These are phyloP conservation scores for Pythium aristosporum DNA, from an alignment of 352 stramenopile species.

Conservation along the genomic window DNA sequence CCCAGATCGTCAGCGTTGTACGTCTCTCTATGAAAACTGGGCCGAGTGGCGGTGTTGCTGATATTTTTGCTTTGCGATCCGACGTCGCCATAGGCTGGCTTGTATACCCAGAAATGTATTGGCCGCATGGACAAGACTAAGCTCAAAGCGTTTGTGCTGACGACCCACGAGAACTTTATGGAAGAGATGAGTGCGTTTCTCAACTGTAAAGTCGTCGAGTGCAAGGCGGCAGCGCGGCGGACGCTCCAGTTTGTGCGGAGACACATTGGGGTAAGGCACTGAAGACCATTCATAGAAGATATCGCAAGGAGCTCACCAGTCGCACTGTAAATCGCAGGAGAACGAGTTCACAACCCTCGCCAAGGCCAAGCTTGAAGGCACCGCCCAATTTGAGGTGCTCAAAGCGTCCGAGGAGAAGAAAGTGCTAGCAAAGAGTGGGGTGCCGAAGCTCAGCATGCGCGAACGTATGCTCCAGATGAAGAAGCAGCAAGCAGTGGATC, in stretches of 20 bases:
- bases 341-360: conserved; percentile 49
- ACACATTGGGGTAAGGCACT: conserved; percentile 43
- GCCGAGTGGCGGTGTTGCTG: background rate
- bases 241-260: conserved; percentile 48
- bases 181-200: conserved; percentile 57
- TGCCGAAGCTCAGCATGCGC: conserved; percentile 30
- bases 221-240: conserved; percentile 52
- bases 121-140: conserved; percentile 39
- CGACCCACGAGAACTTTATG: conserved; percentile 42
- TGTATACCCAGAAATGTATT: conserved; percentile 58
- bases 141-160: conserved; percentile 42
- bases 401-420: conserved; percentile 57
- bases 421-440: conserved; percentile 9
- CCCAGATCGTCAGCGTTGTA: conserved; percentile 26
- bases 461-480: conserved; percentile 35
- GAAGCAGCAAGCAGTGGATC: conserved; percentile 22
- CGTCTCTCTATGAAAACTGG: background rate
- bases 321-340: conserved; percentile 30
- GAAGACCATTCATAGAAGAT: background rate
- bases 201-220: conserved; percentile 72
- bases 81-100: conserved; percentile 14
- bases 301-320: background rate
- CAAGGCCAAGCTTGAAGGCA: conserved; percentile 57
- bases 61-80: background rate
- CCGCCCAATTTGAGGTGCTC: conserved; percentile 55